Percentiles rank a stretch among this genome's conserved stretches.
Conservation (phyloP, 1,139 yeast species). For the Candida gigantensis region DNA sequence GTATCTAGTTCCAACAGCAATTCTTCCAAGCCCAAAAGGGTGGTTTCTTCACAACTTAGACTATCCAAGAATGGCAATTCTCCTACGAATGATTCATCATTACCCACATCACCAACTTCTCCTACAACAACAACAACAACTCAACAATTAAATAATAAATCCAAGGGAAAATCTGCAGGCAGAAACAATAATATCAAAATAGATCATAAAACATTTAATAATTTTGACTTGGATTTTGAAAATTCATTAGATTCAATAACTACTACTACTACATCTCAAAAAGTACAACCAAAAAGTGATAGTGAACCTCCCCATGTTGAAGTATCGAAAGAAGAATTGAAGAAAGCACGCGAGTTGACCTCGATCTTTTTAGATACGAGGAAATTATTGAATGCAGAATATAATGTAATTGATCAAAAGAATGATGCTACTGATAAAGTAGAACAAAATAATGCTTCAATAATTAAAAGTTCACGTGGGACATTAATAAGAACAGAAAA, state of each 20-base stretch:
- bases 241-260: constrained; percentile 1
- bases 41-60: constrained; percentile 8
- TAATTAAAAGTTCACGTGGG: constrained; percentile 29
- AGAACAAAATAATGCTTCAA: constrained; percentile 2
- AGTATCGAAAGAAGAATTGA: constrained; percentile 20
- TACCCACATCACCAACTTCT: constrained; percentile 1
- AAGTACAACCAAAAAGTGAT: background rate
- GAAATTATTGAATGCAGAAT: constrained; percentile 41
- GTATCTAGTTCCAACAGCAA: constrained; percentile 1
- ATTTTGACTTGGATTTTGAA: background rate
- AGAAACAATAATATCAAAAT: constrained; percentile 26
- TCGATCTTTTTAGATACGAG: constrained; percentile 45
- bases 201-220: constrained; percentile 51
- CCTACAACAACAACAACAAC: background rate
- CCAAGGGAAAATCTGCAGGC: constrained; percentile 28
- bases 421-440: constrained; percentile 1
- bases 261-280: background rate
- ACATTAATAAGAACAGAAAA: constrained; percentile 54
- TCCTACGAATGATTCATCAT: background rate
- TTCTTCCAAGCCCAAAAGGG: constrained; percentile 4
- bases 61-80: constrained; percentile 7
- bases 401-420: constrained; percentile 37
- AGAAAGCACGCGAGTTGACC: constrained; percentile 46
- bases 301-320: no score
- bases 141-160: no score